phyloP scores from a whole-genome alignment of 2,329 filamentous ascomycete species.

The Sclerotinia subarctica region DNA sequence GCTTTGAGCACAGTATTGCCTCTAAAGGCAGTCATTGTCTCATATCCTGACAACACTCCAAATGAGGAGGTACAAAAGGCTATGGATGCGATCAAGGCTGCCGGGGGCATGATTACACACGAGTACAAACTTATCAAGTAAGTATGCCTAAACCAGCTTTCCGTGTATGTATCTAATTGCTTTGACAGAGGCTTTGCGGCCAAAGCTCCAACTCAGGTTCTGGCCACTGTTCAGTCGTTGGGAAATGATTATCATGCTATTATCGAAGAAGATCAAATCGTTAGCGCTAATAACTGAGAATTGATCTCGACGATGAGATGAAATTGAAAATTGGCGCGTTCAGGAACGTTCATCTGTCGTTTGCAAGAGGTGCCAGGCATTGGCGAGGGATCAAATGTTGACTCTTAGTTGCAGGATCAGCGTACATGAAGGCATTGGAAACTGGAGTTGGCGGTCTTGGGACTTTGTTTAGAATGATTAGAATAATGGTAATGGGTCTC shows the following conservation, averaged over 20 bases:
- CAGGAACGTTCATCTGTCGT: neutral
- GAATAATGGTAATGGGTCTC: neutral
- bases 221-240: conserved; percentile 64
- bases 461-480: neutral
- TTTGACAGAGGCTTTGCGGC: conserved; percentile 69
- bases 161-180: neutral
- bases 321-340: conserved; percentile 1
- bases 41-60: conserved; percentile 66
- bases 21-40: conserved; percentile 74
- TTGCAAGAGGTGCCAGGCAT: neutral
- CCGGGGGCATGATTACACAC: conserved; percentile 76
- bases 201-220: conserved; percentile 64
- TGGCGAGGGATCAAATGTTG: neutral
- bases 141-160: conserved; percentile 34
- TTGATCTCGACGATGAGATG: conserved; percentile 17
- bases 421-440: neutral
- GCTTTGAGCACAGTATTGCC: conserved; percentile 55
- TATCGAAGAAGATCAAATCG: conserved; percentile 74
- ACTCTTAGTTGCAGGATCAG: neutral
- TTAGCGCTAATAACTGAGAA: conserved; percentile 39
- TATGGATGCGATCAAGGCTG: conserved; percentile 65
- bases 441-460: conserved; percentile 1
- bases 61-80: conserved; percentile 65
- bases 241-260: conserved; percentile 58
- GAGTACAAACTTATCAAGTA: conserved; percentile 68